Evolutionary conservation across 2,329 filamentous ascomycete species (phyloP), one percentile per base, ranked within the genome.

Genomic region (Daldinia sp.): DNA sequence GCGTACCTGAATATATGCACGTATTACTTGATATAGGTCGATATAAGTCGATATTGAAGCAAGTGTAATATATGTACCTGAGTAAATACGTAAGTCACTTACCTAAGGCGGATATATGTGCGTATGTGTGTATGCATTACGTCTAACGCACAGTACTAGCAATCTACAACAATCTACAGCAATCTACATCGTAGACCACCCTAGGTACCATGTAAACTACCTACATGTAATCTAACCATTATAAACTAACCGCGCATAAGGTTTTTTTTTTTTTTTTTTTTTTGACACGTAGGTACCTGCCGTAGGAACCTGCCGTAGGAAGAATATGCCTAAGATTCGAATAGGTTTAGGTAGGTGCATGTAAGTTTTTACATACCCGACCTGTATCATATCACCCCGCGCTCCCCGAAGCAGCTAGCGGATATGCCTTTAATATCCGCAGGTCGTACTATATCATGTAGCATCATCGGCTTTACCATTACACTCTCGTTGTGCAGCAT

Each of bases 401-500:
- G 67, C 67, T 67, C 39, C 61, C 37, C 20, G 28, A 59, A 59
- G 5, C 33, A 51, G 37, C 35, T 61, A 41, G 37, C 37, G 33
- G 55, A 53, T 60, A 53, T 63, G 65, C 68, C 68, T 68, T 64
- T 28, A 61, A 71, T 68, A 68, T 42, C 65, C 68, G 68, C 62
- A 12, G 26, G 65, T 64, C 63, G 60, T 66, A 71, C 50, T 67
- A 68, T 55, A 54, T 50, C 57, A 35, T 23, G 15, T 28, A 59
- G 37, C 18, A 64, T 61, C 51, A 42, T 51, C 44, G 55, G 39
- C 59, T 59, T 67, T 69, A 65, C 64, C 67, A 61, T 53, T 39
- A 15, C 20, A 39, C 59, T 58, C 46, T 60, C 58, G 37, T 28
- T 63, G 20, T 53, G 20, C 50, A 41, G 44, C 51, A 35, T 59